Base-by-base conservation (phyloP, 345 rosid species). In the Gossypium bickii region DNA sequence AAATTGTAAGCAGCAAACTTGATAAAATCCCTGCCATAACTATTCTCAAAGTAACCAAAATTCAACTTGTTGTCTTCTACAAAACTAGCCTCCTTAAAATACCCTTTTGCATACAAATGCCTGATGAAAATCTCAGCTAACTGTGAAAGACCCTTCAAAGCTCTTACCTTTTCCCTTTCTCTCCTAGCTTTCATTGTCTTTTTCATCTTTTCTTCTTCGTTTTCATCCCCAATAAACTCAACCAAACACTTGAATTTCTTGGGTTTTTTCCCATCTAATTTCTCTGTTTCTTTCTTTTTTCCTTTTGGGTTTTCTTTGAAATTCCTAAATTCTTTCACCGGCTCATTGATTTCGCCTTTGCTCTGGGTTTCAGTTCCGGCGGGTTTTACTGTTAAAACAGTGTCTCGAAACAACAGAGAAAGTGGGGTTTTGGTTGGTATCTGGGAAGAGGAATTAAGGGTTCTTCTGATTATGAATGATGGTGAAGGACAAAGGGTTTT, bases 41-140 rank as follows among this genome's bases (percentile, higher is more conserved):
- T 79, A 66, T 86, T 82, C 74, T 85, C 79, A 72, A 90, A 86
- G 83, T 83, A 84, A 64, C 84, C 83, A 44, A 81, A 67, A 64
- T 87, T 90, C 68, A 89, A 75, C 59, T 72, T 73, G 15, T 73
- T 78, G 55, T 74, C 83, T 55, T 58, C 69, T 70, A 90, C 56
- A 71, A 92, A 93, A 83, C 82, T 92, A 12, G 94, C 98, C n/a
- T 82, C 72, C 15, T 71, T 81, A 72, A 93, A 86, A 72, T 93
- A 93, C 62, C 97, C 95, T 72, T 85, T 78, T 12, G 70, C 61
- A 47, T 82, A 81, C 84, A 91, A 73, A 85, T 84, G 89, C 79
- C 56, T 82, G 73, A 89, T 76, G 77, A 93, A 85, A 65, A 74
- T 70, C 74, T 81, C 81, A 88, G 85, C 70, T 34, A 87, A 85